These are phyloP conservation scores for Colletotrichum nymphaeae DNA, from an alignment of 2,329 filamentous ascomycete species.

Conservation along the genomic window DNA sequence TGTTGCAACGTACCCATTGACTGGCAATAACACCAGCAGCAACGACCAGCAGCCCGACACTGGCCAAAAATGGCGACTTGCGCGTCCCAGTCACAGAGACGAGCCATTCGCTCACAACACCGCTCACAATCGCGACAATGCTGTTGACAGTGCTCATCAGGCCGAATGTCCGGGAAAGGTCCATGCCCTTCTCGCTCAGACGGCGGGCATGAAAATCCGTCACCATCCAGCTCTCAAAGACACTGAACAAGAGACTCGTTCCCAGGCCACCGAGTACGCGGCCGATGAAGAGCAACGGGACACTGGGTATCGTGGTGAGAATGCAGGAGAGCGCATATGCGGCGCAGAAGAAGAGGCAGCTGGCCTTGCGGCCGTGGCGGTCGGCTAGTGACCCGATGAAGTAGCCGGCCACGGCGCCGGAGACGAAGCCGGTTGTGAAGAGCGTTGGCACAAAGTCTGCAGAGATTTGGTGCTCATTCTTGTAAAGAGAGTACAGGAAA, in stretches of 20 bases:
- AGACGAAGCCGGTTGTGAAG: conserved; percentile 57
- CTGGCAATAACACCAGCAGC: conserved; percentile 57
- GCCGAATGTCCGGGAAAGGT: conserved; percentile 62
- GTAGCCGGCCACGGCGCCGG: conserved; percentile 56
- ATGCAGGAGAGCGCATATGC: conserved; percentile 65
- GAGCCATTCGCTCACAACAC: conserved; percentile 62
- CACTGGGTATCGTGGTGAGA: conserved; percentile 42
- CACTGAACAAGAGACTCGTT: conserved; percentile 67
- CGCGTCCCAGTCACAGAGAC: conserved; percentile 59
- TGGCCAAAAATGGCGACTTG: conserved; percentile 59
- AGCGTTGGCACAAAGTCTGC: conserved; percentile 48
- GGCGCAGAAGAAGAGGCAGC: conserved; percentile 66
- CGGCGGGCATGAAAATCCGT: conserved; percentile 61
- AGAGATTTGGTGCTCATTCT: conserved; percentile 44
- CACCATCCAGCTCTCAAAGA: conserved; percentile 72
- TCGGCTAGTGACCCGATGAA: conserved; percentile 61
- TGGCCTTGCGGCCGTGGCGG: conserved; percentile 60
- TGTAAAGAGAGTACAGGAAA: conserved; percentile 50
- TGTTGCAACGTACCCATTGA: conserved; percentile 54
- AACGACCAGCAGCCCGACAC: conserved; percentile 50
- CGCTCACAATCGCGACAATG: conserved; percentile 64
- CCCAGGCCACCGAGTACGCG: conserved; percentile 65
- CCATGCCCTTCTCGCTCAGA: conserved; percentile 51
- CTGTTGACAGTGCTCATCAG: conserved; percentile 64
- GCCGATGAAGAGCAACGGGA: conserved; percentile 61